Conservation (phyloP, 495 filamentous ascomycete species). For the Penicillium desertorum region DNA sequence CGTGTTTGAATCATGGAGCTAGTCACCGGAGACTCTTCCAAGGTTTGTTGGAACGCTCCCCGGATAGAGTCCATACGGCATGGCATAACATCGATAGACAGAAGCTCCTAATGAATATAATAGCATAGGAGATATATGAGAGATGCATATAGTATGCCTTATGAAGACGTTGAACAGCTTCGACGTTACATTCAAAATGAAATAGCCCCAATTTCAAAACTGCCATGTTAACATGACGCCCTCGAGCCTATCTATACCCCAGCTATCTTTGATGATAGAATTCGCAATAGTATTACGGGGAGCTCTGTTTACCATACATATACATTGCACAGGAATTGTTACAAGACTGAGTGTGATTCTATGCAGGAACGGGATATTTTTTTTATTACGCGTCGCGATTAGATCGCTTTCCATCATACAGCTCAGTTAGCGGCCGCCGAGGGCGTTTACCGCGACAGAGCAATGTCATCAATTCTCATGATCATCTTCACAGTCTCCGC, state of each 20-base stretch:
- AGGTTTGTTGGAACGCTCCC: no score
- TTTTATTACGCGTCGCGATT: constrained; percentile 36
- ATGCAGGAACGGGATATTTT: constrained; percentile 29
- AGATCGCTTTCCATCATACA: constrained; percentile 36
- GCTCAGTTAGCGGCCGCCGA: constrained; percentile 22
- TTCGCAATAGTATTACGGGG: not conserved
- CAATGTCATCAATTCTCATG: constrained; percentile 94
- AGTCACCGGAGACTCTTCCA: no score
- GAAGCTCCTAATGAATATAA: not conserved
- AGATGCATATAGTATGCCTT: no score
- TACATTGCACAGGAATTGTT: not conserved
- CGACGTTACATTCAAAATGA: not conserved
- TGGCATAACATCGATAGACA: not conserved
- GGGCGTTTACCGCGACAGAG: constrained; percentile 56
- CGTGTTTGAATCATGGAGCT: no score
- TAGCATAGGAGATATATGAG: not conserved
- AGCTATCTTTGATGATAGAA: not conserved
- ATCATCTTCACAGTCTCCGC: constrained; percentile 99
- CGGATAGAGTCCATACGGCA: no score
- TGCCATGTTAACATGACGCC: not conserved
- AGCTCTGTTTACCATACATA: not conserved
- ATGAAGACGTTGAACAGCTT: not conserved
- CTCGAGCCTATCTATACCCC: not conserved
- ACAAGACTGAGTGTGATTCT: constrained; percentile 15
- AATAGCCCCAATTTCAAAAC: not conserved